Base-by-base conservation (phyloP, 148 eudicot genomes). In the Heliosperma pusillum region DNA sequence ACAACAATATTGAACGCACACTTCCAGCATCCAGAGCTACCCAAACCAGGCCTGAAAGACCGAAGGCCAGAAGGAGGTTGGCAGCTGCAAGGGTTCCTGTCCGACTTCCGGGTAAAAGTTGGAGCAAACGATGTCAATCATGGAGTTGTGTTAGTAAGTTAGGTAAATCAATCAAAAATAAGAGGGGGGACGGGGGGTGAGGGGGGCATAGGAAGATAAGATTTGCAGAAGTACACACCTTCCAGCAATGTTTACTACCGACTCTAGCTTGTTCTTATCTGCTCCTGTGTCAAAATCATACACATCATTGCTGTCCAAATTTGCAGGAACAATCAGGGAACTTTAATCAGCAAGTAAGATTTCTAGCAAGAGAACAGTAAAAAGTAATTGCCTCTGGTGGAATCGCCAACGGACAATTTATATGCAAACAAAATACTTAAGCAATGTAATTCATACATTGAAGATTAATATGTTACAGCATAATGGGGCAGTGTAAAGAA, bases 281-380 rank as follows among this genome's bases (percentile, higher is more conserved):
- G 99, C 99, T 82, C 98, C 97, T 73, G 97, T 92, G 86, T 95
- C 98, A 82, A 86, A 92, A 90, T 95, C 98, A 82, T 95, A 95
- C 66, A 95, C 99, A 78, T 95, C 99, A 80, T 95, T 95, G 97
- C 97, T 95, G 98, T 86, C 81, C 81, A 84, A 63, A 65, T 72
- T 7, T 61, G 63, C 72, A 79, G 24, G 80, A 57, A 47, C 74
- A 78, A 53, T 11, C 57, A 78, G 77, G 56, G 29, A 76, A 62
- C 72, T 20, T 65, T 5, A 36, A 36, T 36, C 42, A 36, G 58
- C 68, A 50, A 33, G 24, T 55, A 74, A 68, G 55, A n/a, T n/a
- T n/a, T n/a, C n/a, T n/a, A n/a, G n/a, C n/a, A n/a, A n/a, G n/a
- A n/a, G n/a, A n/a, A n/a, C 27, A 21, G n/a, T 11, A 22, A 53